Percentiles rank a stretch among this genome's conserved stretches.
phyloP scores from a whole-genome alignment of 2,329 filamentous ascomycete genomes.

The Colletotrichum sojae region DNA sequence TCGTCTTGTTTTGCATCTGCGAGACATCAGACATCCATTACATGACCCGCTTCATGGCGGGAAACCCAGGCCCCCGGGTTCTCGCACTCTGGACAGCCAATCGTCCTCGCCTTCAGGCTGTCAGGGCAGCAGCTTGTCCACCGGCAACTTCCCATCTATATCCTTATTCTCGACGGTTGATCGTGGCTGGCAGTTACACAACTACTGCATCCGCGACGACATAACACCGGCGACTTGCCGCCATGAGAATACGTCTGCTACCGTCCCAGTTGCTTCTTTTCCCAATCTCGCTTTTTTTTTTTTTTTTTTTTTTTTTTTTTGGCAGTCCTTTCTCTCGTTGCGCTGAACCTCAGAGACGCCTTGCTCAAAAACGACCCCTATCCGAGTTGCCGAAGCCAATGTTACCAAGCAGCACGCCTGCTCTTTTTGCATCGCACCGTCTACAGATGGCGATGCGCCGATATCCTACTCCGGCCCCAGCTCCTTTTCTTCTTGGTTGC shows the following conservation, averaged over 20 bases:
- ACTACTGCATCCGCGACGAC: neutral
- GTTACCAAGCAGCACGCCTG: neutral
- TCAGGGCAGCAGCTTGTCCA: neutral
- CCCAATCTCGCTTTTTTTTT: no score
- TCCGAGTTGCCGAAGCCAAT: neutral
- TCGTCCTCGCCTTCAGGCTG: neutral
- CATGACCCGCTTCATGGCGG: constrained; percentile 11
- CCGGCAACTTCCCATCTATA: no score
- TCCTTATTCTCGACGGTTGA: no score
- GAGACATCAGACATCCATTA: constrained; percentile 28
- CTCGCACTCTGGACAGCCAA: neutral
- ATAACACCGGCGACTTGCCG: neutral
- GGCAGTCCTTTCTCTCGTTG: no score
- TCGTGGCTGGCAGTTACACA: neutral
- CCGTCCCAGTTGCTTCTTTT: neutral
- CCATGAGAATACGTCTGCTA: neutral
- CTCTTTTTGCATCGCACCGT: neutral
- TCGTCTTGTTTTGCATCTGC: constrained; percentile 27
- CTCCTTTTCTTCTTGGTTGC: neutral
- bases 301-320: no score
- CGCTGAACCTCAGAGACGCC: neutral
- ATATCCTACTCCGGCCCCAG: neutral
- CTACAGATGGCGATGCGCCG: neutral
- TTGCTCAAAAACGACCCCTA: neutral
- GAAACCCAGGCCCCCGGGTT: constrained; percentile 14